phyloP scores from a whole-genome alignment of 2,329 filamentous ascomycete genomes.

The Aspergillus pseudoglaucus region DNA sequence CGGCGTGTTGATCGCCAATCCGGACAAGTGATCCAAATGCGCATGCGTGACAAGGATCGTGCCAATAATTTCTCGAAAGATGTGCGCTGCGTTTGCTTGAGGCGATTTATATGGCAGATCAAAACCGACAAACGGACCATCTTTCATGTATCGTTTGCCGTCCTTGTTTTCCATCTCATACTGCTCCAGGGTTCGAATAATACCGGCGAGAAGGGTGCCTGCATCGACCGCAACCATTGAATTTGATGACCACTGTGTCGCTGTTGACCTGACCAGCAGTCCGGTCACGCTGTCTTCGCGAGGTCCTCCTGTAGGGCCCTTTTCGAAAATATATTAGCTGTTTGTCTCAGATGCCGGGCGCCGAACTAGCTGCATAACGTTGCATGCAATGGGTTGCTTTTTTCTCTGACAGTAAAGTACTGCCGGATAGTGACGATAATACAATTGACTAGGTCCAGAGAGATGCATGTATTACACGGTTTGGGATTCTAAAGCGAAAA shows the following conservation, averaged over 20 bases:
- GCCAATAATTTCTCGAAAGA: slow-evolving; percentile 73
- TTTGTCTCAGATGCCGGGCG: slow-evolving; percentile 11
- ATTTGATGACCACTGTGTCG: slow-evolving; percentile 70
- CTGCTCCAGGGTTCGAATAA: slow-evolving; percentile 66
- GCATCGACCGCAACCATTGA: slow-evolving; percentile 91
- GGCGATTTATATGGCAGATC: slow-evolving; percentile 60
- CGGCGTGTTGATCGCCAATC: slow-evolving; percentile 89
- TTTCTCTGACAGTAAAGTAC: background rate
- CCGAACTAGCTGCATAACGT: slow-evolving; percentile 5
- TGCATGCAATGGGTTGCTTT: background rate
- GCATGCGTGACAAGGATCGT: slow-evolving; percentile 92
- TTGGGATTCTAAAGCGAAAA: background rate
- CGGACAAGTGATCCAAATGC: slow-evolving; percentile 91
- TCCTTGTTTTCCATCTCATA: slow-evolving; percentile 19
- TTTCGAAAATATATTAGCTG: slow-evolving; percentile 22
- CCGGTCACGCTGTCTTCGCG: slow-evolving; percentile 85
- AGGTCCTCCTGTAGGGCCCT: slow-evolving; percentile 88
- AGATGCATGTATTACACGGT: background rate
- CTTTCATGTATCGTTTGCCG: slow-evolving; percentile 24
- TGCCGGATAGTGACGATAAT: background rate
- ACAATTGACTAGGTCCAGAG: background rate
- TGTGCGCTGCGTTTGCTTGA: slow-evolving; percentile 70
- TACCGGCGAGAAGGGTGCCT: slow-evolving; percentile 79
- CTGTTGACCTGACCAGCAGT: slow-evolving; percentile 75
- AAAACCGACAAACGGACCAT: slow-evolving; percentile 75